Conservation (phyloP, 495 filamentous ascomycete genomes). For the Durotheca rogersii region DNA sequence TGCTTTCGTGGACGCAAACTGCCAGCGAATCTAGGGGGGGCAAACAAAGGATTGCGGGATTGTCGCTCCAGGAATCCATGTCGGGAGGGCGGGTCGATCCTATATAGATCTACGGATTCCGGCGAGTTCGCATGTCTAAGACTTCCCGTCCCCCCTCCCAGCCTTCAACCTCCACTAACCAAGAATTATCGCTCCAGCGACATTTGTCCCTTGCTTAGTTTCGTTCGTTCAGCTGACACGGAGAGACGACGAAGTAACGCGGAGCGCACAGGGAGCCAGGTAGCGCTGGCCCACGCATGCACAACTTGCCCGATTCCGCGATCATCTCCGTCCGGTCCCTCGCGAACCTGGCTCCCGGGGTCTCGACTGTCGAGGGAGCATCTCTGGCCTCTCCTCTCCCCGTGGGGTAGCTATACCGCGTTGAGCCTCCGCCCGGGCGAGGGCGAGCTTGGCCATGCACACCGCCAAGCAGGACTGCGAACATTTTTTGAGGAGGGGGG, state of each 20-base stretch:
- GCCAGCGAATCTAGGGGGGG: background rate
- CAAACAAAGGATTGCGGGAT: background rate
- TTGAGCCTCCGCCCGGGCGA: conserved; percentile 10
- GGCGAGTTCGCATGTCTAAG: too few relatives aligned
- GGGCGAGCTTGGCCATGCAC: conserved; percentile 14
- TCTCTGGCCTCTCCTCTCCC: conserved; percentile 7
- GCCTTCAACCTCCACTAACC: too few relatives aligned
- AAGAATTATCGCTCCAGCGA: too few relatives aligned
- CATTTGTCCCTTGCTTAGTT: background rate
- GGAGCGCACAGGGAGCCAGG: background rate
- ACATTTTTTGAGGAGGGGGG: too few relatives aligned
- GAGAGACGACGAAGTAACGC: background rate
- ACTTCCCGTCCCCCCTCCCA: too few relatives aligned
- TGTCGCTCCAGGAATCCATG: background rate
- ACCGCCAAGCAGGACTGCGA: conserved; percentile 18
- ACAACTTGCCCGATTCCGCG: conserved; percentile 13
- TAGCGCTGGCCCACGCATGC: conserved; percentile 3
- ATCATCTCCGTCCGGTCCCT: conserved; percentile 8
- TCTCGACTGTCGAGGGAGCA: conserved; percentile 9
- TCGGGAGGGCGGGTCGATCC: conserved; percentile 2
- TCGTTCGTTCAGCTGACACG: conserved; percentile 14
- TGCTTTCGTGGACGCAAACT: conserved; percentile 1
- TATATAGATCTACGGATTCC: conserved; percentile 12
- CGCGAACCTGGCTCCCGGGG: conserved; percentile 9
- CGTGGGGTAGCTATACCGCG: conserved; percentile 14